Conservation (phyloP, 768 basidiomycete species). For the Pulveroboletus sp. region DNA sequence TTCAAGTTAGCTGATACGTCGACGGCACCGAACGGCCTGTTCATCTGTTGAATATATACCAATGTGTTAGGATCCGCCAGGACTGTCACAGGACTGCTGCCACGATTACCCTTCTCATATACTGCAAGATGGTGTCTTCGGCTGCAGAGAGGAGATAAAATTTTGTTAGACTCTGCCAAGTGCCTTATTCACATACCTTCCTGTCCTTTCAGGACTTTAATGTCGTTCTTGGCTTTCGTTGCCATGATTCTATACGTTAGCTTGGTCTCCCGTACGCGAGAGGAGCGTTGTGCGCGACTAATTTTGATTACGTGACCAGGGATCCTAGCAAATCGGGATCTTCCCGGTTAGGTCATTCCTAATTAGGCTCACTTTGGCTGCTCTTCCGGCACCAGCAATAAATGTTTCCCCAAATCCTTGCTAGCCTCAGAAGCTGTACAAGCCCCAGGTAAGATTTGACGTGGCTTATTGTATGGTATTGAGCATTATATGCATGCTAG, state of each 20-base stretch:
- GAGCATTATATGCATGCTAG: no score
- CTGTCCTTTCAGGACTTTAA: conserved; percentile 68
- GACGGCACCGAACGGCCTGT: conserved; percentile 90
- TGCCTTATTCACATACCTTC: conserved; percentile 42
- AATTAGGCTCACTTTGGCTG: no score
- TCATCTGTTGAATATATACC: conserved; percentile 54
- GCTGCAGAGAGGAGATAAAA: conserved; percentile 36
- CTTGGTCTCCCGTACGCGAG: not conserved
- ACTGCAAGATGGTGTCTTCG: conserved; percentile 71
- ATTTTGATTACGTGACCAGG: not conserved
- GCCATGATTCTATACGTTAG: conserved; percentile 25
- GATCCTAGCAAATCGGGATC: no score
- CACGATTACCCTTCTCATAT: conserved; percentile 60
- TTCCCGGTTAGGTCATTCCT: no score
- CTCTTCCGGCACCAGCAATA: no score
- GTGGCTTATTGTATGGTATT: no score
- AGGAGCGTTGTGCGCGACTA: not conserved
- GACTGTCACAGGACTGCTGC: not conserved
- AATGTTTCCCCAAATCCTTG: no score
- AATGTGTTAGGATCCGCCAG: not conserved
- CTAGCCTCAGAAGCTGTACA: no score
- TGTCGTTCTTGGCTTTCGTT: conserved; percentile 50
- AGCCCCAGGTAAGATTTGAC: no score
- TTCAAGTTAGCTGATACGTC: conserved; percentile 90
- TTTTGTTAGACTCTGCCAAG: not conserved